These are phyloP conservation scores for Podospora pseudopauciseta DNA, from an alignment of 495 filamentous ascomycete genomes.

Conservation along the genomic window DNA sequence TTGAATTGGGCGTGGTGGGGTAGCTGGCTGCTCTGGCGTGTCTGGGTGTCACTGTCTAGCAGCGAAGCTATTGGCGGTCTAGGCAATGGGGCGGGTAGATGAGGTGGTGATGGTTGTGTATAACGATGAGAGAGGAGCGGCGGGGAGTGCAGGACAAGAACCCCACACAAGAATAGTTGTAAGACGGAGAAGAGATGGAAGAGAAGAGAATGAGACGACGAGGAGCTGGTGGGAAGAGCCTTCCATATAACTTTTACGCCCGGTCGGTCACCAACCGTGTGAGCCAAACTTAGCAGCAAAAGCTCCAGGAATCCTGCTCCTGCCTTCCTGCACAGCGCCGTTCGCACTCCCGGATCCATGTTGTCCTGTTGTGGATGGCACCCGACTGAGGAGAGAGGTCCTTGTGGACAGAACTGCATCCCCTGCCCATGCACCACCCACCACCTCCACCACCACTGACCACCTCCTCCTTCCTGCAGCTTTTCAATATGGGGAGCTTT, in stretches of 20 bases:
- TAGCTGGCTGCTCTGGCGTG: background rate
- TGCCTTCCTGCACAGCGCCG: background rate
- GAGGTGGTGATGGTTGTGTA: background rate
- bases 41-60: background rate
- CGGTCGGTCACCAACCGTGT: background rate
- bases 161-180: background rate
- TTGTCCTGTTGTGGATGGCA: background rate
- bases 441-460: background rate
- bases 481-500: conserved; percentile 3
- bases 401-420: conserved; percentile 1
- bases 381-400: conserved; percentile 1
- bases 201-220: background rate
- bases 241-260: background rate
- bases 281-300: background rate
- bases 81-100: background rate
- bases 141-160: background rate
- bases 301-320: background rate
- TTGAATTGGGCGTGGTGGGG: background rate
- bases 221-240: background rate
- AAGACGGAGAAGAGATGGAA: background rate
- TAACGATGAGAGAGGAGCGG: background rate
- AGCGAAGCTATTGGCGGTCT: background rate
- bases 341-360: conserved; percentile 1
- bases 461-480: background rate
- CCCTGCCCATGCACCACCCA: background rate